Conservation (phyloP, 2,329 filamentous ascomycete genomes). For the Colletotrichum orchidophilum region DNA sequence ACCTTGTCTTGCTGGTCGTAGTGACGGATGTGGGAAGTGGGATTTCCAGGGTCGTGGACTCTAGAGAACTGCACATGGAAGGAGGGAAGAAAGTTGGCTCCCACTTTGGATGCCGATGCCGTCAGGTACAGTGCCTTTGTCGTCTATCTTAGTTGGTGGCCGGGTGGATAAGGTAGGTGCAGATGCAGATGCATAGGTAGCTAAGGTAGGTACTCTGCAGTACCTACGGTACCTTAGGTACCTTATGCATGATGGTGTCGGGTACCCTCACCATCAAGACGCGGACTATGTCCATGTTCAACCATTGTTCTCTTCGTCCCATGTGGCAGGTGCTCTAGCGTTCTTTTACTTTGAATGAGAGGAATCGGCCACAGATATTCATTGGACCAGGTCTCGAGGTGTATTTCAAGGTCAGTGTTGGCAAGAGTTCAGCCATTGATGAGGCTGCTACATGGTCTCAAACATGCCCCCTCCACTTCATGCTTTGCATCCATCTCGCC, state of each 20-base stretch:
- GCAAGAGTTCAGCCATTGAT: not conserved
- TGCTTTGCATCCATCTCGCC: conserved; percentile 2
- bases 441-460: conserved; percentile 30
- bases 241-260: not conserved
- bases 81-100: not conserved
- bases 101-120: not conserved
- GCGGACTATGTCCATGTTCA: not conserved
- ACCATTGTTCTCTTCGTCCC: not conserved
- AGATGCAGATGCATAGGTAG: not conserved
- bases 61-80: conserved; percentile 12
- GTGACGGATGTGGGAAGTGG: not conserved
- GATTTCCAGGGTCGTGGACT: conserved; percentile 24
- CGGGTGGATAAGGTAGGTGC: not conserved
- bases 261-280: not conserved
- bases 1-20: not conserved
- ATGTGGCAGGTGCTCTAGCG: not conserved
- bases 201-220: not conserved
- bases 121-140: not conserved
- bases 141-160: not conserved
- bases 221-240: no score
- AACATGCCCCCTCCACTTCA: conserved; percentile 25
- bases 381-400: not conserved
- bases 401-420: conserved; percentile 6
- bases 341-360: not conserved
- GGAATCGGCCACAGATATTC: not conserved